Evolutionary conservation across 441 rosid species (phyloP).

Genomic region (Erysimum cheiri): DNA sequence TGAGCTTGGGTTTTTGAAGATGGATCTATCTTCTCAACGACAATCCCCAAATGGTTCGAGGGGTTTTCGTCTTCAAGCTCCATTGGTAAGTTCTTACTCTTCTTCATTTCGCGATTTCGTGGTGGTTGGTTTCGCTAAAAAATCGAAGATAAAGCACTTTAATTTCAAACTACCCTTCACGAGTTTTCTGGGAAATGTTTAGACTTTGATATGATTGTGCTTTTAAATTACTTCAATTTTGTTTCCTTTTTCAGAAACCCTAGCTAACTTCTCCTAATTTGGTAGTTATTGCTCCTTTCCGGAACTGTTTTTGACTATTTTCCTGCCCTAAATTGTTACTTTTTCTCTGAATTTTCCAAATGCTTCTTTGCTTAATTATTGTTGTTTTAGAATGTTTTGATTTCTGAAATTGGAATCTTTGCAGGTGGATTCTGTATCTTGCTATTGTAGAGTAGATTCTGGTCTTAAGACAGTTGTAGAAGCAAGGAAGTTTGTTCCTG

Average conservation of each 20-base stretch:
- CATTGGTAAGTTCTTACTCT: constrained; percentile 60
- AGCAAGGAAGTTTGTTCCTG: constrained; percentile 90
- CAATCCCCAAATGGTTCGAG: constrained; percentile 63
- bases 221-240: constrained; percentile 21
- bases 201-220: constrained; percentile 24
- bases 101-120: constrained; percentile 22
- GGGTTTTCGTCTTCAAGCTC: constrained; percentile 84
- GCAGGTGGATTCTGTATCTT: constrained; percentile 94
- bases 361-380: constrained; percentile 4
- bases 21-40: constrained; percentile 68
- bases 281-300: constrained; percentile 11
- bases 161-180: constrained; percentile 28
- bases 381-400: constrained; percentile 2
- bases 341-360: neutral
- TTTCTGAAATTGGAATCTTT: constrained; percentile 39
- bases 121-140: neutral
- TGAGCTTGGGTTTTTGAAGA: constrained; percentile 48
- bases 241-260: constrained; percentile 42
- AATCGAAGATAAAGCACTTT: neutral
- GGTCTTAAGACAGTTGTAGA: constrained; percentile 87
- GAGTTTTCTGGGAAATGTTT: constrained; percentile 27
- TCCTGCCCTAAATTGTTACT: neutral
- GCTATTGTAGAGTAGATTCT: constrained; percentile 91
- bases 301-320: constrained; percentile 12
- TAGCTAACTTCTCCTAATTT: constrained; percentile 36